phyloP scores from a whole-genome alignment of 1,139 yeast species.

The Pichia sp. region DNA sequence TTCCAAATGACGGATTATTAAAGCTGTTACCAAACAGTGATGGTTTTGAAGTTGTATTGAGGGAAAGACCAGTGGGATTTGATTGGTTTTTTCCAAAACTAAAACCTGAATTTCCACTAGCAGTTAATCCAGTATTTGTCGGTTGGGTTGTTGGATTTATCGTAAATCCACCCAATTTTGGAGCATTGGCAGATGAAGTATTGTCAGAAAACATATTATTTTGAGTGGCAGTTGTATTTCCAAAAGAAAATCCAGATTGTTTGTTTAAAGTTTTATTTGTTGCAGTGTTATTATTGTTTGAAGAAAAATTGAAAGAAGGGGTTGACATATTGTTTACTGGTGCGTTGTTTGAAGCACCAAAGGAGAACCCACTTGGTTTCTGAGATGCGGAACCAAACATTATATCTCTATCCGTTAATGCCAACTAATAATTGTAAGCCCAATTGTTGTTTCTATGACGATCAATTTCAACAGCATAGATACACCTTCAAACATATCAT shows the following conservation, averaged over 20 bases:
- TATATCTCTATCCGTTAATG: background rate
- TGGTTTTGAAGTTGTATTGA: constrained; percentile 21
- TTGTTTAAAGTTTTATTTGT: background rate
- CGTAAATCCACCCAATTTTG: constrained; percentile 2
- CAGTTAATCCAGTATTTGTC: background rate
- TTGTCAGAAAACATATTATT: background rate
- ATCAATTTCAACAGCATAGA: too few relatives aligned
- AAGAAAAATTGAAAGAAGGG: constrained; percentile 8
- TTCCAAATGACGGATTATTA: constrained; percentile 14
- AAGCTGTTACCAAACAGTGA: constrained; percentile 26
- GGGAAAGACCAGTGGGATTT: constrained; percentile 9
- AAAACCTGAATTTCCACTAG: background rate
- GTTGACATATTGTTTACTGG: constrained; percentile 3
- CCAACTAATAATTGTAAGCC: too few relatives aligned
- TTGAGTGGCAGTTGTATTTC: constrained; percentile 1
- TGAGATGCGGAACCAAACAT: constrained; percentile 18
- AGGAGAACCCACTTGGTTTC: constrained; percentile 14
- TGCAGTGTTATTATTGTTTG: constrained; percentile 6
- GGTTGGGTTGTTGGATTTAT: background rate
- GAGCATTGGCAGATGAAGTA: background rate
- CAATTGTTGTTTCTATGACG: too few relatives aligned
- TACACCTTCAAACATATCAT: too few relatives aligned
- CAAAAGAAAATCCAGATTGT: constrained; percentile 13
- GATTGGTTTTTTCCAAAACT: background rate
- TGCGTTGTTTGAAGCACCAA: constrained; percentile 9